A percentile compares a stretch with the other conserved stretches of the same genome.
Evolutionary conservation across 495 filamentous ascomycete genomes (phyloP).

Genomic region (Aspergillus bridgeri): DNA sequence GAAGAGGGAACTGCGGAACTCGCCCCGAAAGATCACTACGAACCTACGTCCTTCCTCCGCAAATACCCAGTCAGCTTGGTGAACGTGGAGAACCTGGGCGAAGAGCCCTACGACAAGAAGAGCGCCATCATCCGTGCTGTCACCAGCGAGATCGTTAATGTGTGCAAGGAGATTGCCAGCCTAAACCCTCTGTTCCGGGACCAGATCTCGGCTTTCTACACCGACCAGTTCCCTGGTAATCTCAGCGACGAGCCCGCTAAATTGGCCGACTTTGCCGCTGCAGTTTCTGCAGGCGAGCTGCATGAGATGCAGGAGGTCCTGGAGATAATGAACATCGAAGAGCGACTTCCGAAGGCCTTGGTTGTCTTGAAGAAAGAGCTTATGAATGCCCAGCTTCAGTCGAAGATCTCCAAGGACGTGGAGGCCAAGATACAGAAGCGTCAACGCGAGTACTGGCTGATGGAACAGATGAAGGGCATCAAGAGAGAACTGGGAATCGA

Average conservation of each 20-base stretch:
- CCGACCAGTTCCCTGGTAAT: slow-evolving; percentile 90
- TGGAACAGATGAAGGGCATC: slow-evolving; percentile 99
- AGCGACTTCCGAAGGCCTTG: slow-evolving; percentile 83
- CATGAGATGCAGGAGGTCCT: slow-evolving; percentile 94
- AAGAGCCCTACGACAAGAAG: slow-evolving; percentile 87
- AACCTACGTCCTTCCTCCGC: slow-evolving; percentile 84
- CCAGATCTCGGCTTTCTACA: slow-evolving; percentile 94
- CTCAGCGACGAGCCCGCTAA: slow-evolving; percentile 92
- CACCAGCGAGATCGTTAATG: slow-evolving; percentile 95
- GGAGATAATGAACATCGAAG: slow-evolving; percentile 80
- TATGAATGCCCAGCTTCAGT: slow-evolving; percentile 95
- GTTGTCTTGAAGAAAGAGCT: slow-evolving; percentile 94
- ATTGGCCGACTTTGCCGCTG: slow-evolving; percentile 94
- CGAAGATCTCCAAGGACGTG: slow-evolving; percentile 97
- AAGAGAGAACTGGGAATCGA: slow-evolving; percentile 92
- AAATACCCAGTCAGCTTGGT: slow-evolving; percentile 90
- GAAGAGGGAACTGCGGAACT: slow-evolving; percentile 63
- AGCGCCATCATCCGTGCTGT: slow-evolving; percentile 81
- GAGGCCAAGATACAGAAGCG: slow-evolving; percentile 97
- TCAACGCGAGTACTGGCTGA: slow-evolving; percentile 96
- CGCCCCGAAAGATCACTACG: slow-evolving; percentile 59
- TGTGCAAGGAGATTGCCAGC: slow-evolving; percentile 92
- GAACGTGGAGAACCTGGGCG: slow-evolving; percentile 86
- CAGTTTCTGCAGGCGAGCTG: slow-evolving; percentile 85
- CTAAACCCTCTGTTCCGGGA: slow-evolving; percentile 96